Conservation (phyloP, 345 rosid genomes). For the Citrus inodora region DNA sequence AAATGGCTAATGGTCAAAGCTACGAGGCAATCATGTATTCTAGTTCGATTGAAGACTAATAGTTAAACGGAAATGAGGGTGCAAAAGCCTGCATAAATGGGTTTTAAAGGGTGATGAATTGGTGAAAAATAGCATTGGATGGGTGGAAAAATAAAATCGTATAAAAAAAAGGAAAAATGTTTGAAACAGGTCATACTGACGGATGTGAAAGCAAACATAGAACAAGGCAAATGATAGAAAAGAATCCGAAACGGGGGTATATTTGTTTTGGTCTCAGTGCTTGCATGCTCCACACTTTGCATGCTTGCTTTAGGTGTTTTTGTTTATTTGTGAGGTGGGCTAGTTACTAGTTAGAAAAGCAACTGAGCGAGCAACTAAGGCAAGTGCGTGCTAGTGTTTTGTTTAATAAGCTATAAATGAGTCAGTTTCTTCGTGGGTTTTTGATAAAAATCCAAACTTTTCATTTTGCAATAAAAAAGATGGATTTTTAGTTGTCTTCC, state of each 20-base stretch:
- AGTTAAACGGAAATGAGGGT: not conserved
- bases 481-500: not conserved
- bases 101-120: not conserved
- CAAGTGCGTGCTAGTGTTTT: not conserved
- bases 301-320: not conserved
- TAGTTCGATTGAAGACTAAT: not conserved
- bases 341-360: not conserved
- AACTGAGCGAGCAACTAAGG: not conserved
- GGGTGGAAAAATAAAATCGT: not conserved
- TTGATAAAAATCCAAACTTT: not conserved
- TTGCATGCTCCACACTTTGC: constrained; percentile 19
- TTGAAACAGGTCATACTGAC: not conserved
- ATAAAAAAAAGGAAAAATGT: not conserved
- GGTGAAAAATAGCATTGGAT: not conserved
- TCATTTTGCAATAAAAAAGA: not conserved
- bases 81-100: not conserved
- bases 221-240: not conserved
- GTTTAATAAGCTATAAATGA: constrained; percentile 1
- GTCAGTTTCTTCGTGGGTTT: constrained; percentile 5
- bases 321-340: not conserved
- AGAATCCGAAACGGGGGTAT: constrained; percentile 9
- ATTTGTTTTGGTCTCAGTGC: not conserved
- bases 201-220: constrained; percentile 1
- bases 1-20: not conserved
- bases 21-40: not conserved